These are phyloP conservation scores for Hypsizygus marmoreus DNA, from an alignment of 768 basidiomycete genomes.

Conservation along the genomic window DNA sequence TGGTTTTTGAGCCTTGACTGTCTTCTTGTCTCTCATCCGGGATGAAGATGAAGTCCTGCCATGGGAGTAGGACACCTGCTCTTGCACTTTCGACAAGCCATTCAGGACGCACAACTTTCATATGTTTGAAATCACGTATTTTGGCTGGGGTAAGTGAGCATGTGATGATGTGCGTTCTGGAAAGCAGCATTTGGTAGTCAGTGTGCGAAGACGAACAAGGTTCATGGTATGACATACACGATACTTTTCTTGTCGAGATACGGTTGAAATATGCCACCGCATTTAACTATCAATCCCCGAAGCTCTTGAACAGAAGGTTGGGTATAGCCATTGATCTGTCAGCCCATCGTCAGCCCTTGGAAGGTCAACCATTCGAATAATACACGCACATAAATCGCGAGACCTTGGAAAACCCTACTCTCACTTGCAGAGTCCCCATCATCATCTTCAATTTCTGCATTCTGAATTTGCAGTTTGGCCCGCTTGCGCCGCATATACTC, in stretches of 20 bases:
- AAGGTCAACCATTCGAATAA: too few species aligned
- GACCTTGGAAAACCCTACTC: conserved; percentile 65
- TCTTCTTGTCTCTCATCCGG: conserved; percentile 48
- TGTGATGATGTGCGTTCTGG: conserved; percentile 89
- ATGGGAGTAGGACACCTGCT: conserved; percentile 69
- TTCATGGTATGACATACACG: conserved; percentile 50
- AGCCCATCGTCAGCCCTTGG: neutral
- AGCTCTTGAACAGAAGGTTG: conserved; percentile 85
- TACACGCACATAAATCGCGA: conserved; percentile 78
- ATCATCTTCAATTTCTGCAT: conserved; percentile 38
- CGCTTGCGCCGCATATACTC: conserved; percentile 93
- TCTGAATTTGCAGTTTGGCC: conserved; percentile 87
- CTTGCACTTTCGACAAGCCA: conserved; percentile 88
- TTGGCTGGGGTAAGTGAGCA: conserved; percentile 90
- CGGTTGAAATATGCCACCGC: conserved; percentile 83
- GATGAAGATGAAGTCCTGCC: conserved; percentile 71
- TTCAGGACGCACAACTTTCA: conserved; percentile 87
- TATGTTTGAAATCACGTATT: conserved; percentile 81
- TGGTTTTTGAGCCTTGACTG: conserved; percentile 48
- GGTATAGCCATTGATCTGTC: conserved; percentile 88
- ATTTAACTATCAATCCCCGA: conserved; percentile 72
- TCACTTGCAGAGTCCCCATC: conserved; percentile 23
- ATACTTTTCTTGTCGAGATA: conserved; percentile 80
- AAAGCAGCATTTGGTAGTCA: neutral
- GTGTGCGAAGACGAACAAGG: neutral